A percentile compares a stretch with the other conserved stretches of the same genome.
These are phyloP conservation scores for Chlorella sp. DNA, from an alignment of 139 green algal genomes.

Conservation along the genomic window DNA sequence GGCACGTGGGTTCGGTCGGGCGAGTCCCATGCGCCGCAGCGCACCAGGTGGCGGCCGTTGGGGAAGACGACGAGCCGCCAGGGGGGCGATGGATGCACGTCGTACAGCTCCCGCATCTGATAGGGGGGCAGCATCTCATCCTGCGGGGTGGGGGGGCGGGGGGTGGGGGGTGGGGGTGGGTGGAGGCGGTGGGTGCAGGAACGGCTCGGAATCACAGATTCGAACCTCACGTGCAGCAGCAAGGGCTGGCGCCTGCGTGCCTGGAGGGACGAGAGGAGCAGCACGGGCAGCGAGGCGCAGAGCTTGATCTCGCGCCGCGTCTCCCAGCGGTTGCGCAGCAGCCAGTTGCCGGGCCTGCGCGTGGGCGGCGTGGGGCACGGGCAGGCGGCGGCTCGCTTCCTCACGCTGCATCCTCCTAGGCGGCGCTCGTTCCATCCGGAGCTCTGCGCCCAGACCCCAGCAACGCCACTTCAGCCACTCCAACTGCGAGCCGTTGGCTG, in stretches of 20 bases:
- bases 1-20: too few relatives aligned
- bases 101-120: conserved; percentile 76
- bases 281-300: conserved; percentile 56
- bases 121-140: conserved; percentile 82
- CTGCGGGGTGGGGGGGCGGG: conserved; percentile 23
- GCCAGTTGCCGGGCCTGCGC: conserved; percentile 65
- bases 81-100: conserved; percentile 10
- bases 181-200: not conserved
- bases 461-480: too few relatives aligned
- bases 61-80: conserved; percentile 59
- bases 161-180: not conserved
- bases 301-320: conserved; percentile 57
- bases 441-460: too few relatives aligned
- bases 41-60: conserved; percentile 68
- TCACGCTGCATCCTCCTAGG: not conserved
- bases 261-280: conserved; percentile 72
- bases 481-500: too few relatives aligned
- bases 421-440: not conserved
- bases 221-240: conserved; percentile 3
- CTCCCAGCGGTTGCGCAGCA: conserved; percentile 89
- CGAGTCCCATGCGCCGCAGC: too few relatives aligned
- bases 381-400: not conserved
- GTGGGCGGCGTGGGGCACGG: not conserved
- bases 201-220: not conserved
- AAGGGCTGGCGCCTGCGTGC: conserved; percentile 22